Conservation (phyloP, 2,329 filamentous ascomycete species). For the Chaetomium olivaceum region DNA sequence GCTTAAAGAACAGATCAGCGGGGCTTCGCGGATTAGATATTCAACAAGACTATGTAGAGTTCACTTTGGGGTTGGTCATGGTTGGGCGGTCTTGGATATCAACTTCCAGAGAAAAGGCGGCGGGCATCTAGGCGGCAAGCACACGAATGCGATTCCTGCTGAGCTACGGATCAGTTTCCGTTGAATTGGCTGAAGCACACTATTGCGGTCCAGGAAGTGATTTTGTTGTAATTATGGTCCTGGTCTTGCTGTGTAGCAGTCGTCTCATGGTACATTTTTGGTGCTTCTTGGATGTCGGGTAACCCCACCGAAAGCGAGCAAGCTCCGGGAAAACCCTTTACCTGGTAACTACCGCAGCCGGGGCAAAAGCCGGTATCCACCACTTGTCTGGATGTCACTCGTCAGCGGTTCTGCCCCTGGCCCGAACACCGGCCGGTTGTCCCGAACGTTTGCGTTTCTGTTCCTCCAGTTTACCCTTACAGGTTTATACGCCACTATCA, state of each 20-base stretch:
- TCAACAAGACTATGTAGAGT: not conserved
- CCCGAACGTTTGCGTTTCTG: not conserved
- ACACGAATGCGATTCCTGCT: not conserved
- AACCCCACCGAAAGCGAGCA: not conserved
- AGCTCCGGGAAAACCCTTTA: conserved; percentile 29
- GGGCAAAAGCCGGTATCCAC: conserved; percentile 30
- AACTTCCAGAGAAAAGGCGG: conserved; percentile 20
- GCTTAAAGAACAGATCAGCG: not conserved
- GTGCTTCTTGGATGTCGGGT: not conserved
- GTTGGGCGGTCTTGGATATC: conserved; percentile 17
- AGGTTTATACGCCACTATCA: not conserved
- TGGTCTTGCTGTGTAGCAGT: not conserved
- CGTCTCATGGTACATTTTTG: not conserved
- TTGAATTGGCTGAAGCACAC: not conserved
- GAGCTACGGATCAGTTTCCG: not conserved
- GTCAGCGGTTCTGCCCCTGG: not conserved
- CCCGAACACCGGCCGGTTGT: not conserved
- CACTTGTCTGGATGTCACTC: conserved; percentile 10
- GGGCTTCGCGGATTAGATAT: not conserved
- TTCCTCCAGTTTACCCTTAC: not conserved
- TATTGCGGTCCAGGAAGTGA: not conserved
- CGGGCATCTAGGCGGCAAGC: not conserved
- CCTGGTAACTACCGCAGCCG: conserved; percentile 23
- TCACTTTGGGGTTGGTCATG: not conserved
- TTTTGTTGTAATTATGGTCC: not conserved